Percentiles rank a stretch among this genome's conserved stretches.
Conservation (phyloP, 2,329 filamentous ascomycete species). For the Pyrenophora tritici-repentis region DNA sequence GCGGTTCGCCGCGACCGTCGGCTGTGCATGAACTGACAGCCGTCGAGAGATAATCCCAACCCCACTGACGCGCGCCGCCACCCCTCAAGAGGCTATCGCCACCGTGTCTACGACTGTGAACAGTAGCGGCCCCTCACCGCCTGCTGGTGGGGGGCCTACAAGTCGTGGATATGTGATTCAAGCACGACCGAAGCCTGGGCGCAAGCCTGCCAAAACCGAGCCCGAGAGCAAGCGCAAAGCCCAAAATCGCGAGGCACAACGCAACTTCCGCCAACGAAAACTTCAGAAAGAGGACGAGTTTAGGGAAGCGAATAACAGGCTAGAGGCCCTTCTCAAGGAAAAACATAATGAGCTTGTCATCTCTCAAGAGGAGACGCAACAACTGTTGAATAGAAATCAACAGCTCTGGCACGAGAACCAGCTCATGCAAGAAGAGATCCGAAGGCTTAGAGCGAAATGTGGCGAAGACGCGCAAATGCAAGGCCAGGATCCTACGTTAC, state of each 20-base stretch:
- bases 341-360: neutral
- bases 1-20: constrained; percentile 13
- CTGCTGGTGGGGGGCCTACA: constrained; percentile 47
- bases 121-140: constrained; percentile 32
- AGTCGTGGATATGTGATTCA: constrained; percentile 47
- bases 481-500: too few species aligned
- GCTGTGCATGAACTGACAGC: neutral
- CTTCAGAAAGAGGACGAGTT: constrained; percentile 72
- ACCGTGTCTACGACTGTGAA: constrained; percentile 35
- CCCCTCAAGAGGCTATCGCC: constrained; percentile 14
- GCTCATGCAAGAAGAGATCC: neutral
- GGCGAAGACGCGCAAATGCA: too few species aligned
- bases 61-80: constrained; percentile 16
- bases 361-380: neutral
- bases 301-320: constrained; percentile 49
- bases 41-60: neutral
- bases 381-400: neutral
- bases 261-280: constrained; percentile 85
- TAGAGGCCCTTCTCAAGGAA: constrained; percentile 17
- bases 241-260: constrained; percentile 90
- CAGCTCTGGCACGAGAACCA: neutral
- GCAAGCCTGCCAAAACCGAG: constrained; percentile 92
- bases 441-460: too few species aligned
- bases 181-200: constrained; percentile 67
- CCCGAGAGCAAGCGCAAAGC: constrained; percentile 91